Percentiles rank a stretch among this genome's conserved stretches.
Evolutionary conservation across 2,329 filamentous ascomycete genomes (phyloP).

Genomic region (Nemania serpens): DNA sequence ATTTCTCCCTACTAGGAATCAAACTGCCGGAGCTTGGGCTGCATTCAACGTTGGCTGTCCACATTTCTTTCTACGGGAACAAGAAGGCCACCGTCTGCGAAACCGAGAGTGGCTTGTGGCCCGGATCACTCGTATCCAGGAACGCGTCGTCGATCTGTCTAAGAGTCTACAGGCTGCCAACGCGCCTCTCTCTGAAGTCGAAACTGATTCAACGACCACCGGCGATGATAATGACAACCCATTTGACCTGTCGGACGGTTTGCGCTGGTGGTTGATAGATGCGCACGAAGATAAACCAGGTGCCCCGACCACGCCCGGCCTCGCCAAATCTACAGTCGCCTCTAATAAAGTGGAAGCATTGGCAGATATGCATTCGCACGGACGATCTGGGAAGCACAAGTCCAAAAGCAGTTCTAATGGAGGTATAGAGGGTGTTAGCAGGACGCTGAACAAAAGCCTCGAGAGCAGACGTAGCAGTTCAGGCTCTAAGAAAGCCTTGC

Average conservation of each 20-base stretch:
- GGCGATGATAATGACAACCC: slow-evolving; percentile 90
- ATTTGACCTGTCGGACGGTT: slow-evolving; percentile 91
- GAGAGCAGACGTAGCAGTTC: slow-evolving; percentile 90
- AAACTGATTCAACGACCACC: slow-evolving; percentile 55
- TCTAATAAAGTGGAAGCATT: slow-evolving; percentile 85
- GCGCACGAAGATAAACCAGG: slow-evolving; percentile 90
- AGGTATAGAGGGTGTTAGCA: slow-evolving; percentile 74
- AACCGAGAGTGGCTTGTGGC: slow-evolving; percentile 96
- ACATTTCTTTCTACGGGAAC: slow-evolving; percentile 94
- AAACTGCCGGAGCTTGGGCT: slow-evolving; percentile 93
- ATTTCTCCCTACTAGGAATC: slow-evolving; percentile 92
- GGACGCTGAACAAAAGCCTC: slow-evolving; percentile 82
- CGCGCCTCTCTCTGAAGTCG: slow-evolving; percentile 46
- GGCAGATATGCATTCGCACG: slow-evolving; percentile 67
- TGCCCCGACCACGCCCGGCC: slow-evolving; percentile 87
- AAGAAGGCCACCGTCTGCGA: slow-evolving; percentile 82
- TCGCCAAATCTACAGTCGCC: slow-evolving; percentile 90
- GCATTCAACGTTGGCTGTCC: slow-evolving; percentile 98
- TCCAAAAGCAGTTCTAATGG: slow-evolving; percentile 52
- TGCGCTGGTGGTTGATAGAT: slow-evolving; percentile 96
- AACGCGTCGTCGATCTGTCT: slow-evolving; percentile 89
- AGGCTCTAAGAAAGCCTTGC: slow-evolving; percentile 76
- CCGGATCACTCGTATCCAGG: slow-evolving; percentile 87
- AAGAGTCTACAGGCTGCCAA: slow-evolving; percentile 66
- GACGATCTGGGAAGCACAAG: slow-evolving; percentile 48